A percentile compares a stretch with the other conserved stretches of the same genome.
Evolutionary conservation across 1,284 basidiomycete genomes (phyloP).

Genomic region (Trichosporon inkin): DNA sequence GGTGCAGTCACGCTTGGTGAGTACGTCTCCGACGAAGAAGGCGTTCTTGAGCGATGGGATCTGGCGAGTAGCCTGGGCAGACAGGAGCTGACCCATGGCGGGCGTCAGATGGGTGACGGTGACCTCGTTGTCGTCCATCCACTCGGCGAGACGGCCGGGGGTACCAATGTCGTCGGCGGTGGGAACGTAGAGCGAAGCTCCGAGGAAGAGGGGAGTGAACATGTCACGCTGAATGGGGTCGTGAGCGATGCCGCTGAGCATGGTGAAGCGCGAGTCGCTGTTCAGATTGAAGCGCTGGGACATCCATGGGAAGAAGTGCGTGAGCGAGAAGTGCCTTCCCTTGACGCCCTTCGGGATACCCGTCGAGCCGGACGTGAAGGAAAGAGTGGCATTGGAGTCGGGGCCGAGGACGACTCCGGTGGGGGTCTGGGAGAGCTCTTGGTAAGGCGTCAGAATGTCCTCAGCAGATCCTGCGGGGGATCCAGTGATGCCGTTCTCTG

Average conservation of each 20-base stretch:
- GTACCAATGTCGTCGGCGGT: slow-evolving; percentile 97
- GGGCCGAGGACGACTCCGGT: slow-evolving; percentile 84
- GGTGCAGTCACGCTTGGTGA: slow-evolving; percentile 97
- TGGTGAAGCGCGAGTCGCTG: slow-evolving; percentile 82
- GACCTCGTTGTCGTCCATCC: slow-evolving; percentile 90
- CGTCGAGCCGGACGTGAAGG: slow-evolving; percentile 96
- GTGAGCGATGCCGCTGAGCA: slow-evolving; percentile 98
- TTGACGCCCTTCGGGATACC: slow-evolving; percentile 97
- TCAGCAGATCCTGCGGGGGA: slow-evolving; percentile 51
- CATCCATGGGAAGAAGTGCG: slow-evolving; percentile 99
- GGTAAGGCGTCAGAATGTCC: slow-evolving; percentile 50
- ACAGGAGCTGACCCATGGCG: slow-evolving; percentile 98
- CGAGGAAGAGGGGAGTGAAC: slow-evolving; percentile 98
- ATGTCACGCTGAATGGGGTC: slow-evolving; percentile 99
- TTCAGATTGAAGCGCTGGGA: slow-evolving; percentile 76
- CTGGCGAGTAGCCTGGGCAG: slow-evolving; percentile 84
- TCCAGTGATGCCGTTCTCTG: slow-evolving; percentile 64
- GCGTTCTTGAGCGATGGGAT: slow-evolving; percentile 85
- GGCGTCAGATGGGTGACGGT: slow-evolving; percentile 96
- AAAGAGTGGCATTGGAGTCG: slow-evolving; percentile 90
- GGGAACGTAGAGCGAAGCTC: slow-evolving; percentile 91
- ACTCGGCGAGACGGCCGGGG: slow-evolving; percentile 92
- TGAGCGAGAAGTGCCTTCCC: slow-evolving; percentile 91
- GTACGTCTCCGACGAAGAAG: slow-evolving; percentile 98
- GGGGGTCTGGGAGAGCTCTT: slow-evolving; percentile 50